Base-by-base conservation (phyloP, 345 rosid genomes). In the Schrenkiella parvula region DNA sequence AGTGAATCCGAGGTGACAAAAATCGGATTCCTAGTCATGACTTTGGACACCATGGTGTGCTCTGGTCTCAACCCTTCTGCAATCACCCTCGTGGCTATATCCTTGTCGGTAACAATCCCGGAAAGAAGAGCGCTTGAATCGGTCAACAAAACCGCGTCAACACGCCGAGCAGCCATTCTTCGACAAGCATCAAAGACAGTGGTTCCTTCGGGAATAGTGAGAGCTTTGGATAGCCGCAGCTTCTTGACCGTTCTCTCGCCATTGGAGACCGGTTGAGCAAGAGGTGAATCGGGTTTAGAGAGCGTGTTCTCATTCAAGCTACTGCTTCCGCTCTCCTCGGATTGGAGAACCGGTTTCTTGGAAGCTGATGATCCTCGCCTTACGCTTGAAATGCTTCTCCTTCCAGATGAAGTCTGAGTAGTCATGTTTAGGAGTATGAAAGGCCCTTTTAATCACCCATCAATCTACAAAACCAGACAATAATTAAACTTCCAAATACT, bases 181-280 rank as follows among this genome's bases (percentile, higher is more conserved):
- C 96, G 72, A 72, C 97, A 95, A 13, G 99, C 98, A 59, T 95
- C 98, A 1, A 87, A 89, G 52, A 95, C 96, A 0, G 93, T 88
- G 17, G 98, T 91, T 14, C 93, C 98, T 37, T 95, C 98, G 0
- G 96, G 95, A 37, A 95, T 87, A 4, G 99, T 95, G 12, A 95
- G 91, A 62, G 99, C 98, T 80, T 95, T 95, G 8, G 99, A 89
- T 64, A 89, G 61, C 52, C 90, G 68, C 74, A 95, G 80, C 75
- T 88, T 95, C 92, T 91, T 95, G 61, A 95, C 99, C 0, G 97
- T 95, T 84, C 97, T 86, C 79, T 95, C 98, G 57, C 81, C 87
- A 25, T 76, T 68, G 26, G 58, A 77, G 48, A 58, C 35, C 11
- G 60, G 66, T 39, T 57, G 67, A 28, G 43, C 28, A 29, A 50